A percentile compares a stretch with the other conserved stretches of the same genome.
phyloP scores from a whole-genome alignment of 2,329 filamentous ascomycete genomes.

The Chaetomiaceae sp. region DNA sequence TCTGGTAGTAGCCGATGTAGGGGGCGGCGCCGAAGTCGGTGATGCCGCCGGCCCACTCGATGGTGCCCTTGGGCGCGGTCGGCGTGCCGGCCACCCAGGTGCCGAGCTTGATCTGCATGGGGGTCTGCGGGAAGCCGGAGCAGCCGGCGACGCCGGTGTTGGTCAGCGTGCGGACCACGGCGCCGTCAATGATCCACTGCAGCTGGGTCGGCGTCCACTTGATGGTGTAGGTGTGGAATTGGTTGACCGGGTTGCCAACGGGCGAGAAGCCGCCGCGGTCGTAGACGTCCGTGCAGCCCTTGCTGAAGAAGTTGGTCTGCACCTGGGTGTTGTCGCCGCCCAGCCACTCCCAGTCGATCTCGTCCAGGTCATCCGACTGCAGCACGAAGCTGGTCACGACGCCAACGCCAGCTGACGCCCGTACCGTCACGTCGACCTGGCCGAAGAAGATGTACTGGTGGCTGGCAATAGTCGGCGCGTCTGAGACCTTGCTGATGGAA shows the following conservation, averaged over 20 bases:
- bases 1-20: slow-evolving; percentile 53
- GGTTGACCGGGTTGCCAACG: slow-evolving; percentile 47
- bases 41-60: slow-evolving; percentile 60
- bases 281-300: slow-evolving; percentile 64
- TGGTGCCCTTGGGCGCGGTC: slow-evolving; percentile 48
- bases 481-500: slow-evolving; percentile 60
- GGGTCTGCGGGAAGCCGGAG: slow-evolving; percentile 60
- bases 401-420: slow-evolving; percentile 72
- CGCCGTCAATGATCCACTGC: slow-evolving; percentile 53
- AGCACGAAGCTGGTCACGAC: slow-evolving; percentile 87
- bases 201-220: slow-evolving; percentile 58
- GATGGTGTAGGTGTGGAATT: slow-evolving; percentile 59
- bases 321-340: slow-evolving; percentile 68
- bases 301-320: slow-evolving; percentile 82
- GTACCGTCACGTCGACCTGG: slow-evolving; percentile 70
- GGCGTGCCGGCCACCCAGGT: slow-evolving; percentile 48
- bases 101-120: slow-evolving; percentile 60
- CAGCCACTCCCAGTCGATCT: slow-evolving; percentile 96
- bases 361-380: slow-evolving; percentile 84
- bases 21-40: slow-evolving; percentile 47
- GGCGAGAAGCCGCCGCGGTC: slow-evolving; percentile 60
- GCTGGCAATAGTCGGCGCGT: slow-evolving; percentile 66
- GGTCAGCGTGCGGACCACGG: slow-evolving; percentile 39
- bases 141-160: slow-evolving; percentile 45
- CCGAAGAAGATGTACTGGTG: slow-evolving; percentile 97